Conservation (phyloP, 2,329 filamentous ascomycete species). For the Fusarium protoensiforme region DNA sequence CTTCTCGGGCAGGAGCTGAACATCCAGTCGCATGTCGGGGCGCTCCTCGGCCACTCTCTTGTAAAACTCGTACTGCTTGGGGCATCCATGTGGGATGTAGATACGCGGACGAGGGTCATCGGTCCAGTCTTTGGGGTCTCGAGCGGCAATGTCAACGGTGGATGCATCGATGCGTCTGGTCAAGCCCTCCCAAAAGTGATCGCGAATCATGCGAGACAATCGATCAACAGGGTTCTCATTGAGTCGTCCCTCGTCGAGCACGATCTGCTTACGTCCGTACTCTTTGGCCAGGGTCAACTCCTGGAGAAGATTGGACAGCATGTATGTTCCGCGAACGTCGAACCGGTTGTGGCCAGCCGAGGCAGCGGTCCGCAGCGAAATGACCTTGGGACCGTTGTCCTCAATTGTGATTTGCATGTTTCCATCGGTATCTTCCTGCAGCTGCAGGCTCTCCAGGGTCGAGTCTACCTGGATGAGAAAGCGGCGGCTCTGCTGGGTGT, state of each 20-base stretch:
- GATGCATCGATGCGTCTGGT: constrained; percentile 91
- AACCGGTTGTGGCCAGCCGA: constrained; percentile 89
- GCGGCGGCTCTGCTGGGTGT: constrained; percentile 73
- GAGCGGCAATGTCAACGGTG: constrained; percentile 85
- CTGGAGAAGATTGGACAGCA: constrained; percentile 95
- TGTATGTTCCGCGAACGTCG: constrained; percentile 95
- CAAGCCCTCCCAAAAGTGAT: constrained; percentile 92
- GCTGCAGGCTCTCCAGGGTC: constrained; percentile 81
- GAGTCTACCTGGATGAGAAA: constrained; percentile 89
- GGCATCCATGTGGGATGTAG: constrained; percentile 86
- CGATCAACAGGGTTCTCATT: constrained; percentile 96
- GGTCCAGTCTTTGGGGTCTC: constrained; percentile 96
- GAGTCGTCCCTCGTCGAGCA: constrained; percentile 89
- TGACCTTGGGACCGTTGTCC: constrained; percentile 90
- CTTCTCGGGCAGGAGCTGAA: constrained; percentile 79
- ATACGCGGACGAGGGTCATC: constrained; percentile 88
- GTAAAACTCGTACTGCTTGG: constrained; percentile 93
- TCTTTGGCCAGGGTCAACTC: constrained; percentile 94
- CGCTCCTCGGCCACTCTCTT: constrained; percentile 78
- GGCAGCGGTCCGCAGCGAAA: constrained; percentile 84
- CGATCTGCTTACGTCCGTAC: constrained; percentile 87
- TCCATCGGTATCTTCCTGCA: constrained; percentile 90
- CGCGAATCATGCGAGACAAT: constrained; percentile 84
- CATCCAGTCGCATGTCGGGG: constrained; percentile 89
- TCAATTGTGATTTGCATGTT: constrained; percentile 99